Evolutionary conservation across 2,329 filamentous ascomycete genomes (phyloP), one percentile per base, ranked within the genome.

Genomic region (Colletotrichum orbiculare): DNA sequence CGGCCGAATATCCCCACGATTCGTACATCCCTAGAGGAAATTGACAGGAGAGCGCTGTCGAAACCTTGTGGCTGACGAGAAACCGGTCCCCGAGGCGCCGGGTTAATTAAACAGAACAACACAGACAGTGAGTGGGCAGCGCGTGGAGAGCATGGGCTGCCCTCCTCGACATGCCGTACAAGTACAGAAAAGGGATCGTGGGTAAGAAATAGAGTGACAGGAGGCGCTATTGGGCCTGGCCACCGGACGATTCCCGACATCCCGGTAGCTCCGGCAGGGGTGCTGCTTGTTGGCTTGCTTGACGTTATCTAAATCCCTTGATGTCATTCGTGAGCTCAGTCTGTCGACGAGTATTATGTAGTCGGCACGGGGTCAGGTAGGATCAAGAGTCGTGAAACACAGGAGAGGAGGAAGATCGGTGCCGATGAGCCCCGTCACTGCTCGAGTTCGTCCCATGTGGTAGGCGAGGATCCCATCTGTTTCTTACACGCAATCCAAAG

Each of bases 211-310:
- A 64, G 15, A 64, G 61, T 60, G 37, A 17, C 9, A 10, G 8
- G 38, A 49, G 55, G 61, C 55, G 61, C 48, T 54, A 45, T 60
- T 43, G 49, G 56, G 61, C 55, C 55, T 49, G 42, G 60, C 55
- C 55, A 42, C 55, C 43, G 33, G 60, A 33, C 60, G 37, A 49
- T 54, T 60, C 7, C 54, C 43, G 10, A 39, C 11, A 60, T 47
- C 60, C 55, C 17, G 33, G 56, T 5, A 38, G 43, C 33, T 15
- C 15, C 12, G 25, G 2, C 47, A 63, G 55, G 61, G 61, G 17
- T 54, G 9, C 17, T 35, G 61, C 60, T 34, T 64, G 60, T 48
- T 25, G n/a, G 33, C 17, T 13, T 35, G 42, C 47, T 47, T 15
- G 37, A 59, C 54, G 39, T 53, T 37, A 53, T n/a, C 41, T 25